Percentiles rank a stretch among this genome's conserved stretches.
phyloP scores from a whole-genome alignment of 2,329 filamentous ascomycete genomes.

The Aspergillus cejpii region DNA sequence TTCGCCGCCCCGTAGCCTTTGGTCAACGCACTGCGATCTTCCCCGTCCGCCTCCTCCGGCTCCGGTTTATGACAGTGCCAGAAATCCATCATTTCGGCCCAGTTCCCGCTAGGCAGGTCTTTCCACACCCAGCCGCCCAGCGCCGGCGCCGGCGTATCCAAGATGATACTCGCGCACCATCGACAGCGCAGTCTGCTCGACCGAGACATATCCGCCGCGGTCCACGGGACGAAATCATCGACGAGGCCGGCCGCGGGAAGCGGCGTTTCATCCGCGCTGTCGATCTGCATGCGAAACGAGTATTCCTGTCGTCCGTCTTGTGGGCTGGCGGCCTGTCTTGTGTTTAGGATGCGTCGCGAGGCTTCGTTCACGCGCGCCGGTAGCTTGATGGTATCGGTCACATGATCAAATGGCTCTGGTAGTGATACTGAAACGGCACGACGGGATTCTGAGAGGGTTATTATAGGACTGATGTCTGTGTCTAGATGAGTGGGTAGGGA shows the following conservation, averaged over 20 bases:
- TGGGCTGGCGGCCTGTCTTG: not conserved
- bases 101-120: conserved; percentile 90
- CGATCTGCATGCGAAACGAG: conserved; percentile 50
- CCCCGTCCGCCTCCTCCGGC: conserved; percentile 38
- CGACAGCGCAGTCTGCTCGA: conserved; percentile 35
- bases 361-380: conserved; percentile 36
- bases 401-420: conserved; percentile 19
- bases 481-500: conserved; percentile 34
- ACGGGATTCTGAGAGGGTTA: conserved; percentile 33
- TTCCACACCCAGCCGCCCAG: conserved; percentile 60
- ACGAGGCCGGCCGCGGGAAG: conserved; percentile 18
- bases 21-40: conserved; percentile 46
- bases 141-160: conserved; percentile 14
- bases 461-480: conserved; percentile 12
- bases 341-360: conserved; percentile 20
- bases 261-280: conserved; percentile 29
- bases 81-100: conserved; percentile 99
- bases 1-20: conserved; percentile 83
- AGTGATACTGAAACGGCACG: conserved; percentile 34
- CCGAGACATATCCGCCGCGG: conserved; percentile 33
- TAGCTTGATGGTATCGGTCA: conserved; percentile 42
- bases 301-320: conserved; percentile 38
- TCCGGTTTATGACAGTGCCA: conserved; percentile 98
- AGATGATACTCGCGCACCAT: conserved; percentile 29
- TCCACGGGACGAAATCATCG: conserved; percentile 35